Evolutionary conservation across 768 basidiomycete genomes (phyloP).

Genomic region (Candolleomyces aberdarensis): DNA sequence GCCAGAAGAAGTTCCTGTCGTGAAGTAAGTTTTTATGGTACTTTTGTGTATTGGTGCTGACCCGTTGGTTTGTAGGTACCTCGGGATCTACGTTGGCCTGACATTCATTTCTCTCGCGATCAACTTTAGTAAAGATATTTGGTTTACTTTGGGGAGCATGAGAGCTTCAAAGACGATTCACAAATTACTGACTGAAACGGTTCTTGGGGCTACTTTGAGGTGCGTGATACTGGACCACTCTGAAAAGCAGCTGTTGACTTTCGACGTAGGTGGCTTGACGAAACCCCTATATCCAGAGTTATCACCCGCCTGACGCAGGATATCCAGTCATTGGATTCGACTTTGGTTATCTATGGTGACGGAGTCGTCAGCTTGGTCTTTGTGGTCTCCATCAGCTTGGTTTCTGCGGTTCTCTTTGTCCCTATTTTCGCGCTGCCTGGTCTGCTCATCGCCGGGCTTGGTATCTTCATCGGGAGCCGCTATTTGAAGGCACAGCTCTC

Average conservation of each 20-base stretch:
- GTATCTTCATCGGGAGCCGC: too few relatives aligned
- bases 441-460: too few relatives aligned
- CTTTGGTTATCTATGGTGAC: conserved; percentile 60
- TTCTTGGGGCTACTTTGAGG: conserved; percentile 63
- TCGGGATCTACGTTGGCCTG: conserved; percentile 16
- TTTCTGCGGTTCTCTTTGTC: conserved; percentile 11
- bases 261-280: conserved; percentile 42
- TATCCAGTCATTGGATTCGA: conserved; percentile 7
- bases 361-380: conserved; percentile 31
- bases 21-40: conserved; percentile 26
- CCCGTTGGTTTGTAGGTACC: too few relatives aligned
- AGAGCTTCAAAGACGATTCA: conserved; percentile 58
- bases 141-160: conserved; percentile 45
- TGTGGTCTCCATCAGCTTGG: conserved; percentile 40
- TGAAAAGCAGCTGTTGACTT: neutral
- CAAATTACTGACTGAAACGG: conserved; percentile 43
- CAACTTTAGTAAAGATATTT: conserved; percentile 30
- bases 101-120: conserved; percentile 10
- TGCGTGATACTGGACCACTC: conserved; percentile 12
- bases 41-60: too few relatives aligned
- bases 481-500: conserved; percentile 44
- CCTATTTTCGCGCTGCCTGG: too few relatives aligned
- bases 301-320: too few relatives aligned
- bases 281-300: conserved; percentile 28
- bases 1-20: conserved; percentile 30